phyloP scores from a whole-genome alignment of 2,329 filamentous ascomycete species.

The Ceratocystis ficicola region DNA sequence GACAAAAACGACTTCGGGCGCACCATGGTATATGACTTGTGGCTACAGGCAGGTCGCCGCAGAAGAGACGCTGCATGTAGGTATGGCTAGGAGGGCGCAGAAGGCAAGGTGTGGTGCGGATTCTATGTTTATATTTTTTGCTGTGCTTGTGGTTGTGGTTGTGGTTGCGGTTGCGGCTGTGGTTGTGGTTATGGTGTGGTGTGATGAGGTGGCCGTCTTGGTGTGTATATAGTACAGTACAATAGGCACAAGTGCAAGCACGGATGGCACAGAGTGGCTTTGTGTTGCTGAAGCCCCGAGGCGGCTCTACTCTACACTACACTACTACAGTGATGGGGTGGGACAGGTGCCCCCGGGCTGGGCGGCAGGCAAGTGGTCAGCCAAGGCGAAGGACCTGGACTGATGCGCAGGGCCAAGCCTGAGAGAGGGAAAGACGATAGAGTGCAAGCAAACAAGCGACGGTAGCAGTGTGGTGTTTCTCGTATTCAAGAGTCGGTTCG shows the following conservation, averaged over 20 bases:
- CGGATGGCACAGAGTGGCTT: background rate
- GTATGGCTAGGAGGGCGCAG: too few relatives aligned
- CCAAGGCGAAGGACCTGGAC: too few relatives aligned
- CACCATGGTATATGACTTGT: constrained; percentile 16
- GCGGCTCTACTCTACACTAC: background rate
- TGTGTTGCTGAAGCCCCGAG: background rate
- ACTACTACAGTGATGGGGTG: too few relatives aligned
- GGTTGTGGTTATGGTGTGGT: background rate
- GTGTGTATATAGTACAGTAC: too few relatives aligned
- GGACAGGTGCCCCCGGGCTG: too few relatives aligned
- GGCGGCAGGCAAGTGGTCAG: too few relatives aligned
- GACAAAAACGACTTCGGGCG: constrained; percentile 20
- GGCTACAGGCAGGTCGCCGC: background rate
- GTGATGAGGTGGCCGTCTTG: background rate
- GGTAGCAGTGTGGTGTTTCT: too few relatives aligned
- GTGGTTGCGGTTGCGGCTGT: background rate
- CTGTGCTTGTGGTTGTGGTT: background rate
- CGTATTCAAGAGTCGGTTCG: too few relatives aligned
- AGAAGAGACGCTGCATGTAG: background rate
- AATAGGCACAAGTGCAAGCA: background rate
- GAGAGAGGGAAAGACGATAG: too few relatives aligned
- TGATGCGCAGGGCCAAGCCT: too few relatives aligned
- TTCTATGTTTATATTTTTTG: background rate
- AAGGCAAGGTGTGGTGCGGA: background rate
- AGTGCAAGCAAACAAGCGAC: too few relatives aligned